A percentile compares a stretch with the other conserved stretches of the same genome.
These are phyloP conservation scores for Globisporangium spiculum DNA, from an alignment of 352 stramenopile genomes.

Conservation along the genomic window DNA sequence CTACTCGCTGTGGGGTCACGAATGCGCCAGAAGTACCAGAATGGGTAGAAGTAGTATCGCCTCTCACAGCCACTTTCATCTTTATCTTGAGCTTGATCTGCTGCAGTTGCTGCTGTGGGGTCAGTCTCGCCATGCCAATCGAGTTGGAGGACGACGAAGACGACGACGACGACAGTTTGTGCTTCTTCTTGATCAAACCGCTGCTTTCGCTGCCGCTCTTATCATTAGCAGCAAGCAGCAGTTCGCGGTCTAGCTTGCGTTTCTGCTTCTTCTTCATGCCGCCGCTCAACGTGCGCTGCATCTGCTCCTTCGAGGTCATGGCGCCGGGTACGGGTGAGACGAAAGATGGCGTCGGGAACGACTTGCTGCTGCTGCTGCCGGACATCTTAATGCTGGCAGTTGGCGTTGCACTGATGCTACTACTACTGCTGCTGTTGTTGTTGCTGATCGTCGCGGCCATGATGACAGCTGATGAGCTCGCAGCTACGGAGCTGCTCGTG, in stretches of 20 bases:
- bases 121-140: constrained; percentile 4
- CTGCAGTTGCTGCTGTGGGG: constrained; percentile 12
- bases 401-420: constrained; percentile 8
- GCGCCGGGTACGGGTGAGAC: constrained; percentile 32
- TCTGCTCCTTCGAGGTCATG: constrained; percentile 17
- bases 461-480: constrained; percentile 12
- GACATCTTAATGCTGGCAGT: constrained; percentile 3
- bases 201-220: not conserved
- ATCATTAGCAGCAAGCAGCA: constrained; percentile 14
- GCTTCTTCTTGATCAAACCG: constrained; percentile 20
- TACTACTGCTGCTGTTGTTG: not conserved
- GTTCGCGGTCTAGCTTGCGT: constrained; percentile 26
- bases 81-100: constrained; percentile 18
- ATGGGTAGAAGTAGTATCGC: not conserved
- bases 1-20: constrained; percentile 1
- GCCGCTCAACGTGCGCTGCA: constrained; percentile 38
- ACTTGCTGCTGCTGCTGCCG: not conserved
- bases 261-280: constrained; percentile 33
- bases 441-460: constrained; percentile 1
- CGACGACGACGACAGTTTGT: constrained; percentile 19
- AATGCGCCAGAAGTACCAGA: constrained; percentile 5
- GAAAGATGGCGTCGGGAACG: constrained; percentile 38
- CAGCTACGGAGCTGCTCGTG: not conserved
- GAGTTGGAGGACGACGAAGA: not conserved
- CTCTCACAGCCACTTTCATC: constrained; percentile 15